A percentile compares a stretch with the other conserved stretches of the same genome.
Evolutionary conservation across 805 yeast species (phyloP).

Genomic region (Groenewaldozyma tartarivorans): DNA sequence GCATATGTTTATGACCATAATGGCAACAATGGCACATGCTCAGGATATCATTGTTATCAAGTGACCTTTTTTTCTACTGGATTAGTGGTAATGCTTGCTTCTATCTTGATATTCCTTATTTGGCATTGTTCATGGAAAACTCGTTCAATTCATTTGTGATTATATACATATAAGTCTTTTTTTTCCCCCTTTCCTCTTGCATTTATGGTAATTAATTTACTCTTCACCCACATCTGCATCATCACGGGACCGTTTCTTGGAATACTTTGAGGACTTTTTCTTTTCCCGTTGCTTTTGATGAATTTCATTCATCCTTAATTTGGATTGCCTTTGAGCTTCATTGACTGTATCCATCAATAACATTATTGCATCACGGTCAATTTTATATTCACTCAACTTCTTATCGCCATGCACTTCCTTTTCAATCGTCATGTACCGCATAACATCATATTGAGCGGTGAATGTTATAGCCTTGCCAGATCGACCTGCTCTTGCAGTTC

Average conservation of each 20-base stretch:
- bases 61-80: slow-evolving; percentile 23
- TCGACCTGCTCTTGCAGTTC: slow-evolving; percentile 98
- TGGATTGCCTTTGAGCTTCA: slow-evolving; percentile 84
- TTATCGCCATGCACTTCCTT: slow-evolving; percentile 58
- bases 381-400: slow-evolving; percentile 74
- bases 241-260: slow-evolving; percentile 33
- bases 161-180: background rate
- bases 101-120: slow-evolving; percentile 8
- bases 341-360: slow-evolving; percentile 81
- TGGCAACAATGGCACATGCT: slow-evolving; percentile 6
- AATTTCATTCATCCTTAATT: slow-evolving; percentile 62
- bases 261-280: slow-evolving; percentile 21
- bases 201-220: slow-evolving; percentile 4
- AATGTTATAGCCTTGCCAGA: slow-evolving; percentile 75
- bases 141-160: slow-evolving; percentile 1
- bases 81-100: slow-evolving; percentile 17
- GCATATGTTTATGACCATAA: slow-evolving; percentile 49
- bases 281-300: slow-evolving; percentile 38
- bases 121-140: slow-evolving; percentile 17
- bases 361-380: slow-evolving; percentile 66
- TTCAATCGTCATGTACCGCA: slow-evolving; percentile 79
- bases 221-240: slow-evolving; percentile 40
- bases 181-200: too few relatives aligned
- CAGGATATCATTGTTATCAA: slow-evolving; percentile 19
- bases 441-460: slow-evolving; percentile 91